Evolutionary conservation across 2,329 filamentous ascomycete species (phyloP), one percentile per base, ranked within the genome.

Genomic region (Sphaerulina musiva): DNA sequence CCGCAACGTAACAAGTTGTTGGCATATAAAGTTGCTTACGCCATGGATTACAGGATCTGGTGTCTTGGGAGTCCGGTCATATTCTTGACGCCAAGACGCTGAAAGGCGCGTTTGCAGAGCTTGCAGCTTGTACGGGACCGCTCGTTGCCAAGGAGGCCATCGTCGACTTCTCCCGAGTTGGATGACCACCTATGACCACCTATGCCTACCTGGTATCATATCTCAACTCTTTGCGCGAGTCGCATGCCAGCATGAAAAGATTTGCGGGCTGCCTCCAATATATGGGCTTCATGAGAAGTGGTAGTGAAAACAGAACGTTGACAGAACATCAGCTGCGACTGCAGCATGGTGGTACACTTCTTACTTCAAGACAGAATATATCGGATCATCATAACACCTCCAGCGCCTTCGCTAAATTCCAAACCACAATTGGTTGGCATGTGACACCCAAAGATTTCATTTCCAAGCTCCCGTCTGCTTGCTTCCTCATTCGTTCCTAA

Each of bases 61-160:
- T 79, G 2, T 72, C 73, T 2, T 90, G 86, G 86, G 73, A 81
- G 0, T 65, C 71, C 1, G 75, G 79, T 45, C 70, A 72, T 34
- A 56, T 62, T 34, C 69, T 86, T 10, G 74, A 83, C 46, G 68
- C 73, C 14, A 69, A 71, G 17, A 43, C 48, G 6, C 68, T 87
- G 34, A 87, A 84, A 65, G 78, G 80, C 0, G 75, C 78, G 36
- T 77, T 90, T 54, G 85, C 82, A 1, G 85, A 89, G 59, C 67
- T 89, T 48, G 79, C 83, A 3, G 84, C 85, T 3, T 80, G 80
- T 9, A 69, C 89, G 43, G 87, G 87, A 0, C 74, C 78, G 1
- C 80, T 84, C 42, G 66, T 85, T 46, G 74, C 81, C 43, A 71
- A 69, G 17, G 72, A 77, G 48, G 72, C 87, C 14, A 80, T 83